A percentile compares a stretch with the other conserved stretches of the same genome.
Conservation (phyloP, 306 rosid species). For the Mimosa pudica region DNA sequence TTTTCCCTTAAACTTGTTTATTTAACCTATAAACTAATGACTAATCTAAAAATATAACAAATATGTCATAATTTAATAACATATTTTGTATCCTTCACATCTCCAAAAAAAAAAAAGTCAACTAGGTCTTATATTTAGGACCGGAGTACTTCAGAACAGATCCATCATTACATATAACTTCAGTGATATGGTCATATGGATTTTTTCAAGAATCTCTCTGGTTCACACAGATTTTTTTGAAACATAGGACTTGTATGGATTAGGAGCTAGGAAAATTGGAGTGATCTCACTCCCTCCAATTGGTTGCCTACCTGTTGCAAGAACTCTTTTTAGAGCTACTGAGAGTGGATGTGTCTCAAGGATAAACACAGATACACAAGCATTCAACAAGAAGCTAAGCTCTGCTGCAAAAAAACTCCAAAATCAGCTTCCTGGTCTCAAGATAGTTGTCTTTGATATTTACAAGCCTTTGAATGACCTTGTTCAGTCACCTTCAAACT, state of each 20-base stretch:
- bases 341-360: slow-evolving; percentile 69
- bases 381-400: slow-evolving; percentile 72
- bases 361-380: slow-evolving; percentile 72
- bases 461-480: slow-evolving; percentile 76
- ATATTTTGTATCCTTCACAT: too few relatives aligned
- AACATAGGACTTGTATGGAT: slow-evolving; percentile 64
- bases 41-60: too few relatives aligned
- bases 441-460: slow-evolving; percentile 77
- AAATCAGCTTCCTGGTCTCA: slow-evolving; percentile 77
- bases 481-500: slow-evolving; percentile 70
- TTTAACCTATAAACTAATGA: too few relatives aligned
- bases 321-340: slow-evolving; percentile 63
- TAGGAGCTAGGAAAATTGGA: slow-evolving; percentile 89
- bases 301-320: slow-evolving; percentile 87
- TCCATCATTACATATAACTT: too few relatives aligned
- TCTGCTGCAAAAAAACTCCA: slow-evolving; percentile 64
- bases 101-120: too few relatives aligned
- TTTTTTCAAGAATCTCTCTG: background rate
- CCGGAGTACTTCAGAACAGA: too few relatives aligned
- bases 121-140: too few relatives aligned
- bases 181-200: too few relatives aligned
- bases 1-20: too few relatives aligned
- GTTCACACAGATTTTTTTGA: slow-evolving; percentile 21
- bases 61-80: too few relatives aligned
- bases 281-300: slow-evolving; percentile 93